Conservation (phyloP, 352 stramenopile species). For the Phytophthora pisi region DNA sequence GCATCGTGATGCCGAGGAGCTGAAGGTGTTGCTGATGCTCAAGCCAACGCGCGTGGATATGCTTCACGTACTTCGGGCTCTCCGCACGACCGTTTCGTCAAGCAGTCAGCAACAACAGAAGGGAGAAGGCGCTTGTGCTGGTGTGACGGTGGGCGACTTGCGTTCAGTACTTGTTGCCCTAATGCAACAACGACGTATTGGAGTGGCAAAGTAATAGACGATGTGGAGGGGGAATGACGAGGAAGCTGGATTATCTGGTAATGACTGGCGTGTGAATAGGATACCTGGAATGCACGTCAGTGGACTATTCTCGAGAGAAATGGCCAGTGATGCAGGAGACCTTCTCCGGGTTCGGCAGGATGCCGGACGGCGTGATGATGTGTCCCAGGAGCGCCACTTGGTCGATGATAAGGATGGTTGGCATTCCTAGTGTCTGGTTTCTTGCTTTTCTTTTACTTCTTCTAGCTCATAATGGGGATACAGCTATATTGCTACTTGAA, state of each 20-base stretch:
- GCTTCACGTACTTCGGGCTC: conserved; percentile 60
- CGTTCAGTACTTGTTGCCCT: conserved; percentile 48
- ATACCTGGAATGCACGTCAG: not conserved
- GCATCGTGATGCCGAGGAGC: conserved; percentile 45
- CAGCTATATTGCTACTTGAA: not conserved
- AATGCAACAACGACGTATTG: conserved; percentile 43
- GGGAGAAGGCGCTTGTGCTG: conserved; percentile 9
- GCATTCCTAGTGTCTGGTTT: not conserved
- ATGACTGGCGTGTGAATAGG: not conserved
- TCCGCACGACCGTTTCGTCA: conserved; percentile 39
- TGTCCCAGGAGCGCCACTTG: too few species aligned
- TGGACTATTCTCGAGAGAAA: not conserved
- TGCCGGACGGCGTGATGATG: too few species aligned
- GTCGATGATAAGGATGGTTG: not conserved
- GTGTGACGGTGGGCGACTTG: conserved; percentile 55
- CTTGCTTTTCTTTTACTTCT: not conserved
- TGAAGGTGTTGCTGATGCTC: conserved; percentile 53
- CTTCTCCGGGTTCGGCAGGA: too few species aligned
- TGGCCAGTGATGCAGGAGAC: too few species aligned
- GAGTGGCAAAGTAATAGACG: conserved; percentile 21
- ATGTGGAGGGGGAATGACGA: conserved; percentile 7
- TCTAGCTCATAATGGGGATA: not conserved
- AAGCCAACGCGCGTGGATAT: conserved; percentile 65
- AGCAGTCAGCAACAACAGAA: conserved; percentile 8
- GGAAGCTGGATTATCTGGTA: not conserved